Evolutionary conservation across 768 basidiomycete genomes (phyloP).

Genomic region (Boletus insuetus): DNA sequence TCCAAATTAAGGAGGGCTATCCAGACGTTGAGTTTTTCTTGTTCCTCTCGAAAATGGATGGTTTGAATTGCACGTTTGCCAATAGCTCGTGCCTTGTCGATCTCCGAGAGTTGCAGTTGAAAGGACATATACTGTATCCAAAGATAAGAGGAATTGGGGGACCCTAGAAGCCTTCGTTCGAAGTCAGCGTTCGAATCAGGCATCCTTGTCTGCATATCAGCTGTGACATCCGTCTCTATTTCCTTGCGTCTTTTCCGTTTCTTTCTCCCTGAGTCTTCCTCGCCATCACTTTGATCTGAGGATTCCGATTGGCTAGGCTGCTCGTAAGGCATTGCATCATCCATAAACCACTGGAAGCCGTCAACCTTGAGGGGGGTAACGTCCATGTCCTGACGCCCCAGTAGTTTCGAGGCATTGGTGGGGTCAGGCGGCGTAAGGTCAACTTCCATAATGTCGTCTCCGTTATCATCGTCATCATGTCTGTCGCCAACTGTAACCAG

Average conservation of each 20-base stretch:
- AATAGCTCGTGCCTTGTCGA: slow-evolving; percentile 90
- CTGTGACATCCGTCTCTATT: slow-evolving; percentile 79
- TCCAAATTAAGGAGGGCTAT: slow-evolving; percentile 94
- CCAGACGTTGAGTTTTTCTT: slow-evolving; percentile 96
- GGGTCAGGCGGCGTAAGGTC: not conserved
- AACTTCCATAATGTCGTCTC: slow-evolving; percentile 23
- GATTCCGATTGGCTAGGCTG: slow-evolving; percentile 38
- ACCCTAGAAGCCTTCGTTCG: slow-evolving; percentile 87
- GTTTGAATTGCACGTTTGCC: slow-evolving; percentile 79
- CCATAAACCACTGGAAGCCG: slow-evolving; percentile 73
- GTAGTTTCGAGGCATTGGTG: not conserved
- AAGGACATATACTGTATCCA: slow-evolving; percentile 99
- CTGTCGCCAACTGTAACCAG: slow-evolving; percentile 11
- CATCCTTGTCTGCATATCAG: slow-evolving; percentile 77
- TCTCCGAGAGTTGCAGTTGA: slow-evolving; percentile 93
- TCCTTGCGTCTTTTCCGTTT: slow-evolving; percentile 67
- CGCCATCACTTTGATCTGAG: slow-evolving; percentile 42
- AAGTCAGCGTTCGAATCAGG: slow-evolving; percentile 95
- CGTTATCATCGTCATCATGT: slow-evolving; percentile 16
- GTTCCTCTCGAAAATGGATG: slow-evolving; percentile 95
- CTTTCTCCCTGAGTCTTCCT: slow-evolving; percentile 43
- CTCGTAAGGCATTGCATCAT: slow-evolving; percentile 35
- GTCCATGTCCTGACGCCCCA: not conserved
- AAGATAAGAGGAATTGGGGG: slow-evolving; percentile 94
- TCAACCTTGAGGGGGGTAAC: slow-evolving; percentile 48